Conservation (phyloP, 257 asterid genomes). For the Fraxinus pennsylvanica region DNA sequence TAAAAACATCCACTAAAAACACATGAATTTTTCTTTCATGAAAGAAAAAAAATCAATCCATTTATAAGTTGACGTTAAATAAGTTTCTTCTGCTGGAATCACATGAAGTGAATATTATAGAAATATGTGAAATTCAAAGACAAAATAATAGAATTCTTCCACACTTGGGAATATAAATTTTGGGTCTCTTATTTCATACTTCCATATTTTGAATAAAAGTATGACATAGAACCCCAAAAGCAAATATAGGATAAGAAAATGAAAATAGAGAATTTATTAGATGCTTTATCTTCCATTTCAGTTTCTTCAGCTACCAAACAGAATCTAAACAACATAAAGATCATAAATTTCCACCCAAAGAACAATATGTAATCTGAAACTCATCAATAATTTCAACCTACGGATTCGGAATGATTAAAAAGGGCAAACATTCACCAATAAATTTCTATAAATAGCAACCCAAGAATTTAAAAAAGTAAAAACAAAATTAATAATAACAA, state of each 20-base stretch:
- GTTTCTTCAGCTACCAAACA: constrained; percentile 1
- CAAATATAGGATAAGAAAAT: background rate
- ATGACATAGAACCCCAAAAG: background rate
- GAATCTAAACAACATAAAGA: background rate
- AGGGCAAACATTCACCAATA: background rate
- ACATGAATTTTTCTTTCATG: background rate
- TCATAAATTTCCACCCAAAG: background rate
- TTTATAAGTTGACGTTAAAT: background rate
- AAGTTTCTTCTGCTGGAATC: background rate
- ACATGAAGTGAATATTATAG: background rate
- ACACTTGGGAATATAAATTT: background rate
- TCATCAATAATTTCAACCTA: background rate
- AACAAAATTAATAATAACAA: background rate
- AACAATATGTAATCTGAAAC: background rate
- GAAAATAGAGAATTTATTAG: background rate
- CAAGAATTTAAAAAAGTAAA: background rate
- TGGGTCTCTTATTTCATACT: background rate
- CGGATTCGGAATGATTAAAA: background rate
- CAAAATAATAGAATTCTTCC: background rate
- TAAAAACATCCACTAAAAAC: background rate
- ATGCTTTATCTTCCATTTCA: background rate
- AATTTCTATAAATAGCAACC: background rate
- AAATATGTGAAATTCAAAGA: background rate
- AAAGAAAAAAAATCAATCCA: background rate
- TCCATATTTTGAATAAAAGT: background rate